Evolutionary conservation across 2,329 filamentous ascomycete species (phyloP), one percentile per base, ranked within the genome.

Genomic region (Ophiosphaerella herpotricha): DNA sequence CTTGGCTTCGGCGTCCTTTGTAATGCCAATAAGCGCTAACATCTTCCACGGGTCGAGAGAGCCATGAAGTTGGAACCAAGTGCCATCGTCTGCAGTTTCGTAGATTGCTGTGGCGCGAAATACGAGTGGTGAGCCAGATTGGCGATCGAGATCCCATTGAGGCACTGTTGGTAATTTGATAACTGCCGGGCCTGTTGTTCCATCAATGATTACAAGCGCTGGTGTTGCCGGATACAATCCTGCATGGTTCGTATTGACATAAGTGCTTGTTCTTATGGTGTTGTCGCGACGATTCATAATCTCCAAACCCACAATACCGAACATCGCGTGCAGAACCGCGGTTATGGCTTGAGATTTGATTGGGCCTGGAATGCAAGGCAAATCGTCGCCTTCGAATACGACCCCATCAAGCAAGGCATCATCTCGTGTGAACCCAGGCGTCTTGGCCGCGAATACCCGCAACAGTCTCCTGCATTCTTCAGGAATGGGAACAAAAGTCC

Each of bases 11-110:
- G 72, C 66, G 43, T 78, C 66, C 26, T 29, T 29, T 29, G 26
- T 11, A 42, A 82, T 72, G 4, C 77, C 78, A 37, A 82, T 75
- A n/a, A 76, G 74, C 23, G 68, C 58, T 1, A 82, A 70, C 0
- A 77, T 76, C 2, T 74, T 70, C 2, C 64, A 60, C 0, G 78
- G 75, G 32, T 79, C 63, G 38, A 82, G 68, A 0, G 76, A 80
- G 5, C 80, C 80, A 45, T 82, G 78, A 0, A 83, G 68, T 9
- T 78, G 78, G 58, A 80, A 83, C 76, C 77, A 81, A 0, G 75
- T 72, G 0, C 71, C 68, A 0, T 52, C 48, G 31, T 77, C 66
- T n/a, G 71, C 75, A 0, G 80, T 82, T 7, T 75, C 76, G 53
- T 82, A 82, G 2, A 60, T 29, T 6, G 48, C 58, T 7, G 57